Conservation (phyloP, 352 stramenopile genomes). For the Aphanomyces astaci region DNA sequence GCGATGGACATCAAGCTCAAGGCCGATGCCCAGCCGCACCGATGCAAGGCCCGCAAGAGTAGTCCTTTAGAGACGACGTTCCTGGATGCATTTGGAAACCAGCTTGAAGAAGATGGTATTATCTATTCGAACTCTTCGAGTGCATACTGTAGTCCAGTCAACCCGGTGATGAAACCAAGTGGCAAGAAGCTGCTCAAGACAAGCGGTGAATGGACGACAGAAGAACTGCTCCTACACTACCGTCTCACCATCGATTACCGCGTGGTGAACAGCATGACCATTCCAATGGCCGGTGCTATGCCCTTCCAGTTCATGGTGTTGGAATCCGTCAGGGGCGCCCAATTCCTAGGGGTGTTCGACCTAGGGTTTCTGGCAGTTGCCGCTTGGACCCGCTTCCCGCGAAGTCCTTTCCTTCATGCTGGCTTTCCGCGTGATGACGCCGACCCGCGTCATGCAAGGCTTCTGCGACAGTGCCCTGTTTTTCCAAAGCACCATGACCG, state of each 20-base stretch:
- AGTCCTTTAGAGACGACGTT: not conserved
- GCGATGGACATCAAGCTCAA: not conserved
- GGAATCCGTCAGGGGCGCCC: not conserved
- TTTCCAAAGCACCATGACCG: constrained; percentile 7
- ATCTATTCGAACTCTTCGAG: not conserved
- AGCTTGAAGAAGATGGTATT: not conserved
- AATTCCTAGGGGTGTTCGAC: not conserved
- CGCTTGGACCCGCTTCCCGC: constrained; percentile 3
- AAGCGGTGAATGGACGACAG: not conserved
- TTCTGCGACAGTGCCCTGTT: constrained; percentile 24
- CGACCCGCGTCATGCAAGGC: constrained; percentile 24
- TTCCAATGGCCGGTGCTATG: constrained; percentile 26
- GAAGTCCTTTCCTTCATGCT: constrained; percentile 24
- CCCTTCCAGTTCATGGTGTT: constrained; percentile 2
- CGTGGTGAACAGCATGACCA: constrained; percentile 23
- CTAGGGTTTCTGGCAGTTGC: constrained; percentile 23
- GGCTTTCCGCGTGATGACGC: constrained; percentile 1
- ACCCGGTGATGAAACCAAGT: not conserved
- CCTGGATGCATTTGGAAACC: not conserved
- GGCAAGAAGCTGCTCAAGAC: not conserved
- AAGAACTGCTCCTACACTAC: not conserved
- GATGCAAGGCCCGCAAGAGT: not conserved
- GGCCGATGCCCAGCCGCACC: not conserved
- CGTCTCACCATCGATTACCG: not conserved
- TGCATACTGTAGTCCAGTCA: not conserved